Evolutionary conservation across 108 stramenopile genomes (phyloP), one percentile per base, ranked within the genome.

Genomic region (Chaetoceros tenuissimus): DNA sequence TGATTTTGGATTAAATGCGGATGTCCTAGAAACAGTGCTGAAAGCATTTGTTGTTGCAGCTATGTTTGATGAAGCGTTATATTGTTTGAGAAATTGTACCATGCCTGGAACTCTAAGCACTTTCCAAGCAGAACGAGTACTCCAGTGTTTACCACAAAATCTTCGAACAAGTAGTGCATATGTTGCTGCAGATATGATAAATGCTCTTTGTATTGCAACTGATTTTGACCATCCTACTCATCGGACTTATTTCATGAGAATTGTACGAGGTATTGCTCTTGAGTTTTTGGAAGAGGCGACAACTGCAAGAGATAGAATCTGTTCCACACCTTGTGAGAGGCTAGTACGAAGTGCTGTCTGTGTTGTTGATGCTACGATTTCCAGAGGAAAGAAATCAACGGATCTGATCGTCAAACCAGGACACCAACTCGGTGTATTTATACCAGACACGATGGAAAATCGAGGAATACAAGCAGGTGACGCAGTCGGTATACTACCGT

Each of bases 281-380:
- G 93, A 94, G 62, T 94, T 94, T 73, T 53, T 94, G 20, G 89
- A 94, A 71, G 93, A 94, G 67, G 93, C 86, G 34, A 91, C 85
- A 22, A 75, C 81, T 8, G 93, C 93, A 16, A 75, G 93, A 28
- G 93, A 94, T 71, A 75, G 93, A 7, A 94, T 94, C 46, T 94
- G 93, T 60, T 88, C 88, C 1, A 84, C 87, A 3, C 87, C 87
- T 18, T 94, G 93, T 69, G 93, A 94, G 57, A 67, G 93, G 21
- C 60, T 94, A 30, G 89, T 94, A 0, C 72, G 93, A 0, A 69
- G 77, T 13, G 72, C 81, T n/a, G 69, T 80, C n/a, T 94, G 93
- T 60, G 86, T 94, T 21, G 93, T 94, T 0, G 85, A 90, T 72
- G 89, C 87, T 10, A 68, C 74, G 16, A 61, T 94, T 20, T 72